Evolutionary conservation across 2,329 filamentous ascomycete species (phyloP).

Genomic region (Elsinoe fawcettii): DNA sequence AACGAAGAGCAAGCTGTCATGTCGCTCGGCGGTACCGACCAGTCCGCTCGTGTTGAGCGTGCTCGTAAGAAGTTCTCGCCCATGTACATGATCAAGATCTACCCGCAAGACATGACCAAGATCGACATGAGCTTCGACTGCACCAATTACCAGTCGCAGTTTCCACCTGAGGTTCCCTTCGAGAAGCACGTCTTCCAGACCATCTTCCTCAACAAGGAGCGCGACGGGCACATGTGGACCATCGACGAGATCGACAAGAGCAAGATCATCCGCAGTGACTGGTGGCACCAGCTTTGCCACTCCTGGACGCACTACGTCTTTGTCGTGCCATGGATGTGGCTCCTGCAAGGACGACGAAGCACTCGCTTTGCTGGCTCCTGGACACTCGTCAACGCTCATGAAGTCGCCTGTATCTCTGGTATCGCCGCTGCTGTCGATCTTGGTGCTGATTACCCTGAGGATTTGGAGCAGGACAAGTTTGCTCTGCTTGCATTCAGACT

Average conservation of each 20-base stretch:
- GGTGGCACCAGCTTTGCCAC: constrained; percentile 62
- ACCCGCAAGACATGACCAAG: constrained; percentile 48
- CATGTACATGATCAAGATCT: constrained; percentile 60
- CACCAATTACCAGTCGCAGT: constrained; percentile 67
- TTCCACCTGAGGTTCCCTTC: constrained; percentile 47
- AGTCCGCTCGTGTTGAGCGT: constrained; percentile 36
- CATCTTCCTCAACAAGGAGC: constrained; percentile 55
- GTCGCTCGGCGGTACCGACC: constrained; percentile 35
- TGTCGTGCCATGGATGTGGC: constrained; percentile 65
- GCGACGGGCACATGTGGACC: constrained; percentile 50
- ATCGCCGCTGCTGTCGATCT: constrained; percentile 63
- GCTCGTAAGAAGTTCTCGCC: constrained; percentile 50
- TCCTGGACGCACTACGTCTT: constrained; percentile 56
- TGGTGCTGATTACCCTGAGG: constrained; percentile 56
- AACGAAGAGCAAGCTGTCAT: constrained; percentile 40
- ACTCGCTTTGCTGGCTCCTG: constrained; percentile 60
- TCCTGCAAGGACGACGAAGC: constrained; percentile 56
- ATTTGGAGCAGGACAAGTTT: constrained; percentile 55
- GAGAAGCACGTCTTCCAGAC: constrained; percentile 63
- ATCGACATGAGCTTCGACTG: constrained; percentile 63
- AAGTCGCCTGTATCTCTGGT: constrained; percentile 62
- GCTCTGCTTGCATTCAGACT: constrained; percentile 53
- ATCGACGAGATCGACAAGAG: constrained; percentile 50
- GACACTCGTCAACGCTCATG: constrained; percentile 64
- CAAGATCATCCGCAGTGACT: constrained; percentile 56